Base-by-base conservation (phyloP, 2,329 filamentous ascomycete species). In the Fusarium annulatum region DNA sequence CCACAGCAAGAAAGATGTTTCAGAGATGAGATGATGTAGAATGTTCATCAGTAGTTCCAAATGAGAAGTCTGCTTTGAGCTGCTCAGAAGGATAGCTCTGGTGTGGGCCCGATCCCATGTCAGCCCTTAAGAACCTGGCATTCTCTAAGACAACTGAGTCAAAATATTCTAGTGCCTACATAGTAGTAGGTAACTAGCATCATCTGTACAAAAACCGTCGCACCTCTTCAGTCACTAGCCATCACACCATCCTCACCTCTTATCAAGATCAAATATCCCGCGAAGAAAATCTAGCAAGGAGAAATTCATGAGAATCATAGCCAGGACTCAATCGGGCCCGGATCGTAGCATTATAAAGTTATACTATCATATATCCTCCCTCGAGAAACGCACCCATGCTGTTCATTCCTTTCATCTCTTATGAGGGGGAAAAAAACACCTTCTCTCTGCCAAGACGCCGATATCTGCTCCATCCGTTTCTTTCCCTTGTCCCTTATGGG, bases 341-440 rank as follows among this genome's bases (percentile, higher is more conserved):
- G 75, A 62, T 61, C 72, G 60, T 77, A 75, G 66, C 67, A 77
- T 77, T 77, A 57, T 66, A 77, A 73, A 72, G 68, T 71, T 74
- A 67, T 77, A 78, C 71, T 77, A 73, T 78, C 70, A 67, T 71
- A 76, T 71, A 55, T 64, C 48, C 38, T 42, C 53, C 58, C 51
- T 23, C 49, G 36, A 61, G 61, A 39, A 65, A 64, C 53, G 43
- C 67, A 53, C 34, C 63, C 58, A 46, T 55, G 36, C 46, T 56
- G 38, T 58, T 43, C 62, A 42, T 62, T 58, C 64, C 61, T 60
- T 41, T 42, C 64, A 63, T 60, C 36, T 45, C 63, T 51, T 55
- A 14, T 45, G n/a, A 28, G 21, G 18, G 28, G 12, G 1, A 14
- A 59, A 65, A 59, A 58, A n/a, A 46, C 49, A 21, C 53, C 38